Evolutionary conservation across 2,329 filamentous ascomycete species (phyloP).

Genomic region (Alternaria arborescens): DNA sequence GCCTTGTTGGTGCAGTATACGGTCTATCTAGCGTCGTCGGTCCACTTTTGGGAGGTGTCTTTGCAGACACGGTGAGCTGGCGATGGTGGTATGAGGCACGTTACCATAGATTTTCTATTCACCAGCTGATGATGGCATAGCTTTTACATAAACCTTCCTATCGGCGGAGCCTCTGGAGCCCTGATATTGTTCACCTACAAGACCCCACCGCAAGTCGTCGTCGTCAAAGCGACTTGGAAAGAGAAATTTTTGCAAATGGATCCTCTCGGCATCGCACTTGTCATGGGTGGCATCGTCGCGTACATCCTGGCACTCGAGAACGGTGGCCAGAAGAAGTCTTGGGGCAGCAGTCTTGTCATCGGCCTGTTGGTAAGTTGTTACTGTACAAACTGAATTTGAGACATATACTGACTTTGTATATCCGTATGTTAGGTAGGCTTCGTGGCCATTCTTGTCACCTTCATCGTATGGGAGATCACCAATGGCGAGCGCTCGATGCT

Average conservation of each 20-base stretch:
- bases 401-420: neutral
- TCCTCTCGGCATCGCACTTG: slow-evolving; percentile 50
- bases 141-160: slow-evolving; percentile 55
- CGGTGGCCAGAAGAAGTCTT: slow-evolving; percentile 45
- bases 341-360: slow-evolving; percentile 53
- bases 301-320: slow-evolving; percentile 59
- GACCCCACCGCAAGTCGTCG: slow-evolving; percentile 32
- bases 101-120: neutral
- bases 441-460: slow-evolving; percentile 47
- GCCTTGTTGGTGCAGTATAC: slow-evolving; percentile 49
- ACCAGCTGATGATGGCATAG: neutral
- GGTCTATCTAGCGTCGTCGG: slow-evolving; percentile 50
- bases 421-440: slow-evolving; percentile 47
- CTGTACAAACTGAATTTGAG: neutral
- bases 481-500: slow-evolving; percentile 55
- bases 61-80: slow-evolving; percentile 51
- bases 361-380: slow-evolving; percentile 45
- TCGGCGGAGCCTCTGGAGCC: slow-evolving; percentile 51
- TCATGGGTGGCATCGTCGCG: slow-evolving; percentile 52
- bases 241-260: slow-evolving; percentile 58
- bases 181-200: slow-evolving; percentile 43
- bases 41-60: slow-evolving; percentile 53
- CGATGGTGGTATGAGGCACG: slow-evolving; percentile 47
- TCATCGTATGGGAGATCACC: slow-evolving; percentile 49
- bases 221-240: slow-evolving; percentile 29